Evolutionary conservation across 495 filamentous ascomycete species (phyloP), one percentile per base, ranked within the genome.

Genomic region (Podospora fimiseda): DNA sequence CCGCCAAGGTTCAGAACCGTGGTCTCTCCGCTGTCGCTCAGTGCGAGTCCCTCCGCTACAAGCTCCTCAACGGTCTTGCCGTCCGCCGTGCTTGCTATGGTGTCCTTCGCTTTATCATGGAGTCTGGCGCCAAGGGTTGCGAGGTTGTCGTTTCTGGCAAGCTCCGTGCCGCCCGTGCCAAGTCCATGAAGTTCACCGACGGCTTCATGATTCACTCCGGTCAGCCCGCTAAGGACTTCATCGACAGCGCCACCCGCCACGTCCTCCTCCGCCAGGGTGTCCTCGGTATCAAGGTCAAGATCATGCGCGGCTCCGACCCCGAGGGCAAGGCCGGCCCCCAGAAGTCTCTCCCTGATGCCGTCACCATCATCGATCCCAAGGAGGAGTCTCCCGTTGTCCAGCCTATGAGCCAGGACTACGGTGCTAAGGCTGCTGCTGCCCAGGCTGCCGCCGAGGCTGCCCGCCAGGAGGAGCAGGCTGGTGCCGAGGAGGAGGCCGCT

Each of bases 131-230:
- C 68, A 98, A 98, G 86, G 93, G 93, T 71, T 98, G 93, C 72
- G 93, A 98, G 81, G 93, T 98, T 60, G 93, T 98, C 63, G 93
- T 98, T 56, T 95, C 89, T 66, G 93, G 93, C 73, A 98, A 98
- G 83, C 87, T 98, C 59, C 85, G 93, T 67, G 93, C 93, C 75
- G 93, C 93, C 63, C 88, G 93, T 81, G 93, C 93, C 71, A 98
- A 98, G 88, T 88, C 83, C 80, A 98, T 98, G 93, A 98, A 98
- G 84, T 98, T 98, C 85, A 98, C 93, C 71, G 93, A 98, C 73
- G 93, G 93, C 68, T 98, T 98, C 89, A 98, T 98, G 93, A 98
- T 98, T 81, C 93, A 98, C 88, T 97, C 93, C 70, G 93, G 93
- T 79, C 93, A 97, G 71, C 93, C 93, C 62, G 94, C 93, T 64